Percentiles rank a stretch among this genome's conserved stretches.
Evolutionary conservation across 495 filamentous ascomycete species (phyloP).

Genomic region (Penicillium antarcticum): DNA sequence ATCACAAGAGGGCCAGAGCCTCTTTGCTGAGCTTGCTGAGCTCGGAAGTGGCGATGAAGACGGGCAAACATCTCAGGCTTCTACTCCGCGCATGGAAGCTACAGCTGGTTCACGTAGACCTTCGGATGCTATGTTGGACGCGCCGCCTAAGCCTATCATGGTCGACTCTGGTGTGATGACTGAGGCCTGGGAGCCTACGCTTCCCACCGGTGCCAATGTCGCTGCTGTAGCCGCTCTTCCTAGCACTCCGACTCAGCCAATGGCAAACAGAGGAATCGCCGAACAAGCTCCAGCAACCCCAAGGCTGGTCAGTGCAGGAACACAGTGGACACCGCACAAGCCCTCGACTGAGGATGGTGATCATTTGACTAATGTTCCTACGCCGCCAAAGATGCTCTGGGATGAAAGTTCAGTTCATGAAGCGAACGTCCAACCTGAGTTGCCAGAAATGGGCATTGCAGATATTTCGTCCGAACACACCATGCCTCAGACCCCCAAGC

Average conservation of each 20-base stretch:
- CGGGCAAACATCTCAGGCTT: conserved; percentile 52
- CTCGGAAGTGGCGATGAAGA: conserved; percentile 63
- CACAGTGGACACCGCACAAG: conserved; percentile 37
- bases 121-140: conserved; percentile 30
- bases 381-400: conserved; percentile 40
- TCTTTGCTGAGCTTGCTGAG: conserved; percentile 87
- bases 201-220: neutral
- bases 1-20: conserved; percentile 64
- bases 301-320: conserved; percentile 30
- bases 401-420: conserved; percentile 22
- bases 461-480: conserved; percentile 37
- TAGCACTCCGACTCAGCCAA: conserved; percentile 16
- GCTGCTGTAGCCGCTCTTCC: conserved; percentile 4
- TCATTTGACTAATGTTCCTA: conserved; percentile 30
- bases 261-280: conserved; percentile 16
- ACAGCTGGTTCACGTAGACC: conserved; percentile 35
- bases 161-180: conserved; percentile 88
- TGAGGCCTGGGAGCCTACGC: conserved; percentile 55
- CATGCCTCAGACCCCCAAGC: conserved; percentile 27
- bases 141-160: conserved; percentile 49
- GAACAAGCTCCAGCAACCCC: conserved; percentile 16
- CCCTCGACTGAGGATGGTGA: conserved; percentile 20
- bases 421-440: conserved; percentile 14
- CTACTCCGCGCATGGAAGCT: conserved; percentile 47
- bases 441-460: conserved; percentile 33